phyloP scores from a whole-genome alignment of 306 rosid genomes.

The Quillaja saponaria region DNA sequence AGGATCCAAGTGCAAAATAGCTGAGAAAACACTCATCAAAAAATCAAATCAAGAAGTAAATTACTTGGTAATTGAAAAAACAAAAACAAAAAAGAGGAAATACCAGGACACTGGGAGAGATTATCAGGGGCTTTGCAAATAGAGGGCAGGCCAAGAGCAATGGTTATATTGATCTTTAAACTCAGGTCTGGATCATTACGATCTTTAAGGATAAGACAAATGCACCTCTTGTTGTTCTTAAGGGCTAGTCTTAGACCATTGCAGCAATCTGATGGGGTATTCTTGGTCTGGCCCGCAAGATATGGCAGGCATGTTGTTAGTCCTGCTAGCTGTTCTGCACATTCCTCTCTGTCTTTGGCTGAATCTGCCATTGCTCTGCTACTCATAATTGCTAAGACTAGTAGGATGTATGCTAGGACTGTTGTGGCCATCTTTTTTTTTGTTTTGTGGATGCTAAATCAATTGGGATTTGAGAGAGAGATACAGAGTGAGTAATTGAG shows the following conservation, averaged over 20 bases:
- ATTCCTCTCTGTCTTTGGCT: conserved; percentile 43
- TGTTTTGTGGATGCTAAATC: no score
- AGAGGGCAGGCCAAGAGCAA: conserved; percentile 47
- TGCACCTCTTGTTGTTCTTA: conserved; percentile 46
- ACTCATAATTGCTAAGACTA: conserved; percentile 2
- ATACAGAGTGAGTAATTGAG: no score
- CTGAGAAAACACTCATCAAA: conserved; percentile 18
- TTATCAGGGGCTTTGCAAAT: conserved; percentile 48
- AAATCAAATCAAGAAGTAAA: background rate
- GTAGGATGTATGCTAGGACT: background rate
- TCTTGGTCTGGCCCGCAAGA: conserved; percentile 44
- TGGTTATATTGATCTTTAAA: conserved; percentile 46
- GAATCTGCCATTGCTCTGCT: conserved; percentile 26
- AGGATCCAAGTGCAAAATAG: conserved; percentile 49
- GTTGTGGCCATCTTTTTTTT: background rate
- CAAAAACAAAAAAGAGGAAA: background rate
- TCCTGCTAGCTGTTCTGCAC: conserved; percentile 38
- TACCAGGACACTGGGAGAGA: conserved; percentile 55
- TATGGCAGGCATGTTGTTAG: conserved; percentile 56
- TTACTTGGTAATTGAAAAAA: no score
- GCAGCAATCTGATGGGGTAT: conserved; percentile 57
- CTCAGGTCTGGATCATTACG: conserved; percentile 47
- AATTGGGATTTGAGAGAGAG: no score
- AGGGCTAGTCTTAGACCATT: conserved; percentile 46
- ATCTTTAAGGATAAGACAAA: conserved; percentile 47